phyloP scores from a whole-genome alignment of 441 rosid genomes.

The Gossypium trilobum region DNA sequence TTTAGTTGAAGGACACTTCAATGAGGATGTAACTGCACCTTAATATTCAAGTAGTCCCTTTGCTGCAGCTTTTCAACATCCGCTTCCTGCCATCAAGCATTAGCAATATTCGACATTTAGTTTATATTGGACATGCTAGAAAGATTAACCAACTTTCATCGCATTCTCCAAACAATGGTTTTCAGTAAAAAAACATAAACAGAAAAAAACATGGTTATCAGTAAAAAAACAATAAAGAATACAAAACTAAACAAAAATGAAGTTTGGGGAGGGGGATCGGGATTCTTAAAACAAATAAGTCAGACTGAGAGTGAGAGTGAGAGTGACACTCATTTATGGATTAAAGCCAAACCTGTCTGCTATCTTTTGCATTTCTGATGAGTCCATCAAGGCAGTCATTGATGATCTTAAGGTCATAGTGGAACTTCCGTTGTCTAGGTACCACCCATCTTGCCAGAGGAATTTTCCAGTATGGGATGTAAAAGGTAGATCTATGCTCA shows the following conservation, averaged over 20 bases:
- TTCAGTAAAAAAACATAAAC: neutral
- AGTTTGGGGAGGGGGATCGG: neutral
- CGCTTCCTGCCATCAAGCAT: constrained; percentile 50
- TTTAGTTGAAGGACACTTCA: neutral
- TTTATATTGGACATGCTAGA: neutral
- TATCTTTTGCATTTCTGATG: constrained; percentile 83
- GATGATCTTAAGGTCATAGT: constrained; percentile 66
- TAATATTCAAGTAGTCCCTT: constrained; percentile 70
- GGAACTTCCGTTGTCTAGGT: constrained; percentile 82
- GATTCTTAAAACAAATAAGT: neutral
- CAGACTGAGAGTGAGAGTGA: no score
- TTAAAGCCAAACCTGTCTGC: constrained; percentile 56
- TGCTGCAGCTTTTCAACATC: constrained; percentile 87
- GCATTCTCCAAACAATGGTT: neutral
- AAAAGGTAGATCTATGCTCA: constrained; percentile 95
- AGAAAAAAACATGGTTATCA: neutral
- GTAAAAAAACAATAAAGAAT: neutral
- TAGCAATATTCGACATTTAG: constrained; percentile 12
- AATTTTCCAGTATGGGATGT: constrained; percentile 88
- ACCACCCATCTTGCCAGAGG: constrained; percentile 86
- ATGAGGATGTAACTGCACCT: constrained; percentile 34
- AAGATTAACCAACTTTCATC: neutral
- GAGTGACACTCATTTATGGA: neutral
- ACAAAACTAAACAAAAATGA: neutral
- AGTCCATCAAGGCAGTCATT: constrained; percentile 91